A percentile compares a stretch with the other conserved stretches of the same genome.
These are phyloP conservation scores for Pterula multifida DNA, from an alignment of 1,284 basidiomycete genomes.

Conservation along the genomic window DNA sequence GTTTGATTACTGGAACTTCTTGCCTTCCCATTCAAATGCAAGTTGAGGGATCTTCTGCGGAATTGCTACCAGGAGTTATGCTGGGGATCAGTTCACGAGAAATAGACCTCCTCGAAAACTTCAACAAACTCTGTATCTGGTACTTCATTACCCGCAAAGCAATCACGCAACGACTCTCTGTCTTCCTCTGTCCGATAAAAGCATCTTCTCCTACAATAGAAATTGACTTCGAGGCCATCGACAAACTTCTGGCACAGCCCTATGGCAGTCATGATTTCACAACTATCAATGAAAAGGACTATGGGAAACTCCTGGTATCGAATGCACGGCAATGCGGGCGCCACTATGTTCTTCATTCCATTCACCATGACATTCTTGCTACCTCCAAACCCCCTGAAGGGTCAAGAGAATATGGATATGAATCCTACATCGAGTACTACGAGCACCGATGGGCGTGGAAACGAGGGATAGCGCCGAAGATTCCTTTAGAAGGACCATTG, in stretches of 20 bases:
- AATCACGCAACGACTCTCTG: slow-evolving; percentile 34
- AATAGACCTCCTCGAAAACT: slow-evolving; percentile 42
- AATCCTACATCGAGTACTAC: slow-evolving; percentile 53
- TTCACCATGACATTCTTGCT: slow-evolving; percentile 55
- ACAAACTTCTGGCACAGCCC: slow-evolving; percentile 32
- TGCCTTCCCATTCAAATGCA: slow-evolving; percentile 24
- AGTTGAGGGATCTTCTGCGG: slow-evolving; percentile 20
- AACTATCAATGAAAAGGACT: slow-evolving; percentile 31
- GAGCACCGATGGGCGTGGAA: slow-evolving; percentile 39
- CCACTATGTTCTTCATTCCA: slow-evolving; percentile 38
- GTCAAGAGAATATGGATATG: slow-evolving; percentile 30
- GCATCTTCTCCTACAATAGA: slow-evolving; percentile 17
- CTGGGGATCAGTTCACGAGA: slow-evolving; percentile 30
- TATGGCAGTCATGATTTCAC: slow-evolving; percentile 44
- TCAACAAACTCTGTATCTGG: slow-evolving; percentile 50
- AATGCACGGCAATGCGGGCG: slow-evolving; percentile 43
- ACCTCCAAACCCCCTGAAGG: slow-evolving; percentile 38
- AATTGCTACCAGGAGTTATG: slow-evolving; percentile 24
- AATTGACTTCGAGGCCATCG: slow-evolving; percentile 47
- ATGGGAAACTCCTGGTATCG: slow-evolving; percentile 35
- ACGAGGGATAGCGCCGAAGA: slow-evolving; percentile 18
- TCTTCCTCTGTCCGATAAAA: slow-evolving; percentile 53
- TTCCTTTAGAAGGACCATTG: slow-evolving; percentile 46
- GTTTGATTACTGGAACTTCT: slow-evolving; percentile 47
- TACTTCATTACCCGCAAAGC: slow-evolving; percentile 49